Evolutionary conservation across 495 filamentous ascomycete species (phyloP).

Genomic region (Hyphodiscus hymeniophilus): DNA sequence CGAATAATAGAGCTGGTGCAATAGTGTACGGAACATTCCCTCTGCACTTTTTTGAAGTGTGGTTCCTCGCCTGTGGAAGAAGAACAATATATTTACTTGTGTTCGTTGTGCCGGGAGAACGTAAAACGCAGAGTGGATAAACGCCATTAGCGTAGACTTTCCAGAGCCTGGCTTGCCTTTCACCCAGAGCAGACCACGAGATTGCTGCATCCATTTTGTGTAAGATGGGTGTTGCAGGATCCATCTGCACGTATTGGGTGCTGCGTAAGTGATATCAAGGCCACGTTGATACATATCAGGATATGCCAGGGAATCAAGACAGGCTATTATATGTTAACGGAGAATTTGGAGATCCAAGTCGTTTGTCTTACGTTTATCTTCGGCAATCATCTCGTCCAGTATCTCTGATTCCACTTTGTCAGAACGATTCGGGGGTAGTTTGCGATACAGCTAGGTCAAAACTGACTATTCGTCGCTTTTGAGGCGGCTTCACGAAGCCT

Average conservation of each 20-base stretch:
- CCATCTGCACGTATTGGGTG: slow-evolving; percentile 29
- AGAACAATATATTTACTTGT: slow-evolving; percentile 21
- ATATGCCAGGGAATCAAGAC: slow-evolving; percentile 23
- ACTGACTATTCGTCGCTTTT: too few species aligned
- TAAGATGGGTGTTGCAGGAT: slow-evolving; percentile 25
- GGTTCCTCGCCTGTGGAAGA: slow-evolving; percentile 31
- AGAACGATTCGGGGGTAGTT: too few species aligned
- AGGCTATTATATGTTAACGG: slow-evolving; percentile 7
- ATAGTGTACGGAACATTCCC: slow-evolving; percentile 31
- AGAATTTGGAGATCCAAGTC: too few species aligned
- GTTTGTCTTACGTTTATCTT: too few species aligned
- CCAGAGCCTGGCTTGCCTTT: slow-evolving; percentile 40
- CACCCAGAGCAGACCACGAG: slow-evolving; percentile 35
- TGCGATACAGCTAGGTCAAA: too few species aligned
- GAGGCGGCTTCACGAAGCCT: too few species aligned
- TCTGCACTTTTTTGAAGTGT: slow-evolving; percentile 25
- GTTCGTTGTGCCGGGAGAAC: slow-evolving; percentile 1
- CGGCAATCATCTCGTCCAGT: too few species aligned
- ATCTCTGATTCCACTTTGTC: too few species aligned
- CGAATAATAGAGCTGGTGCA: slow-evolving; percentile 26
- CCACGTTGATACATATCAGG: slow-evolving; percentile 22
- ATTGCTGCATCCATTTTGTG: slow-evolving; percentile 24
- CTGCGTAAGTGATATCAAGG: slow-evolving; percentile 14
- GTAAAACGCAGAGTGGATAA: background rate
- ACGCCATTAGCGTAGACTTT: slow-evolving; percentile 38